Evolutionary conservation across 192 early-diverging fungal genomes (phyloP), one percentile per base, ranked within the genome.

Genomic region (Spinellus fusiger): DNA sequence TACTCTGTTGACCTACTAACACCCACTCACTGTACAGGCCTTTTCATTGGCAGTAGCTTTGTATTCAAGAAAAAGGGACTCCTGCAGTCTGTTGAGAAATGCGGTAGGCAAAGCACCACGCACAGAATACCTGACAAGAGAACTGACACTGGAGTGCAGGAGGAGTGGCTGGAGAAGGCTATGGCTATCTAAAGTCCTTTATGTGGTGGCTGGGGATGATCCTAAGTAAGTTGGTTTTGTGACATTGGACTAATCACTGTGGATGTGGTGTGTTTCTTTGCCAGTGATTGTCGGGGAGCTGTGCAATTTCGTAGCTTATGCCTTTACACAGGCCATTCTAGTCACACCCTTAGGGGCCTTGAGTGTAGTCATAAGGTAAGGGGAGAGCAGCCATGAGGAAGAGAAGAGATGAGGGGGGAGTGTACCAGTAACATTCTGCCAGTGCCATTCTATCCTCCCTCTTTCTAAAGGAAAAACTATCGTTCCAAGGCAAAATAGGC

Each of bases 281-380:
- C 33, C 59, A 93, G 91, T 98, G 96, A 87, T 90, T 22, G 62
- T 95, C 33, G 96, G 96, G 32, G 96, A 98, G 74, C 71, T 90
- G 38, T 90, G 91, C 54, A 98, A 98, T 80, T 96, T 98, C 77
- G 78, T 90, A 5, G 96, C 96, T n/a, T 98, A 98, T 68, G 88
- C 92, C 26, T 98, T 93, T 79, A 91, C 93, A 29, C 93, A 92
- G 1, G 96, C 96, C n/a, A 91, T 98, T 44, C 68, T 98, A 32
- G 93, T 98, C 9, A 98, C 96, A 4, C 96, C 96, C 32, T 73
- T 98, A 38, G 96, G 96, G 25, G 94, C 94, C 13, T 78, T 92
- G 13, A 92, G 89, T 73, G 94, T 96, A 7, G 84, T 98, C 47
- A 84, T 95, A 23, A 91, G 80, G 82, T 84, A 78, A n/a, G 28